Evolutionary conservation across 192 early-diverging fungal species (phyloP).

Genomic region (Coemansia sp.): DNA sequence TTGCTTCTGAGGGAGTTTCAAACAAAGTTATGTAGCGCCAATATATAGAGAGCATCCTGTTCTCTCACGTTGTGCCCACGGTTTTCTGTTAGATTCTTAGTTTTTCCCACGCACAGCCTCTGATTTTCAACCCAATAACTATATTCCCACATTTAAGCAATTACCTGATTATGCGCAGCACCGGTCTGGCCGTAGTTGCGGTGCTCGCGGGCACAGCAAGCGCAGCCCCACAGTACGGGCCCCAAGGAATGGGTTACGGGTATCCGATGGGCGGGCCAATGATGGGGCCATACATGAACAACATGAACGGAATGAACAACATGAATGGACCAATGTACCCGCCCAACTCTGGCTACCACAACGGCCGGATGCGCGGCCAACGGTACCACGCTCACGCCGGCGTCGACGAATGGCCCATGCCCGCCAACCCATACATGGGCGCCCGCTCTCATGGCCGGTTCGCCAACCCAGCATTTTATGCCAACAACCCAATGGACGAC

Average conservation of each 20-base stretch:
- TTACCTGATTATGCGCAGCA: slow-evolving; percentile 7
- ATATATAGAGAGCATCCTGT: neutral
- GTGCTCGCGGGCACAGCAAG: slow-evolving; percentile 6
- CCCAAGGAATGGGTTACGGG: slow-evolving; percentile 33
- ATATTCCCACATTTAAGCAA: slow-evolving; percentile 1
- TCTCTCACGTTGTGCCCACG: neutral
- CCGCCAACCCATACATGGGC: slow-evolving; percentile 38
- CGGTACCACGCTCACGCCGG: slow-evolving; percentile 40
- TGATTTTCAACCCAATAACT: neutral
- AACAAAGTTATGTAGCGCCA: neutral
- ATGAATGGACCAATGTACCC: slow-evolving; percentile 35
- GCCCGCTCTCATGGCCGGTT: slow-evolving; percentile 23
- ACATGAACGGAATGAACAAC: slow-evolving; percentile 24
- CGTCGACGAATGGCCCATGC: slow-evolving; percentile 42
- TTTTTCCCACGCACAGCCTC: neutral
- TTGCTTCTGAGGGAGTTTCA: neutral
- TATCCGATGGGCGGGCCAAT: slow-evolving; percentile 27
- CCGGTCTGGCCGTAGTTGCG: neutral
- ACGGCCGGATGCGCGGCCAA: slow-evolving; percentile 33
- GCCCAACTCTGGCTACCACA: slow-evolving; percentile 17
- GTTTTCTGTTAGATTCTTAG: neutral
- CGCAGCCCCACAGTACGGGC: slow-evolving; percentile 30
- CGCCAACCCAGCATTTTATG: slow-evolving; percentile 21
- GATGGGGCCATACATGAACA: slow-evolving; percentile 23
- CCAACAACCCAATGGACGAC: slow-evolving; percentile 3